Base-by-base conservation (phyloP, 441 rosid species). In the Monsonia emarginata region DNA sequence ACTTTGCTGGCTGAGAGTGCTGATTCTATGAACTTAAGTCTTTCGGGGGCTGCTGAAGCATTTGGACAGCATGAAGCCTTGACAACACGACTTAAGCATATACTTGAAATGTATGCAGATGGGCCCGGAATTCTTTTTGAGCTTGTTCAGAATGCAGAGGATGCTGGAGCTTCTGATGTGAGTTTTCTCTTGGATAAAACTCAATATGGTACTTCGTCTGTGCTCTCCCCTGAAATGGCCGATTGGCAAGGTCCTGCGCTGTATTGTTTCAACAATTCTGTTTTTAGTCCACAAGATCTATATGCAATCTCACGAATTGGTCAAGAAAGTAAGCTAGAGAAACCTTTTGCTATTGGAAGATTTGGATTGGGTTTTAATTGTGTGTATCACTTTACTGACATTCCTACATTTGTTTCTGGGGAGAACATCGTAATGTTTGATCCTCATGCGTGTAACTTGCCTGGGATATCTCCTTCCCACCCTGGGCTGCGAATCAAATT, bases 201-300 rank as follows among this genome's bases (percentile, higher is more conserved):
- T 71, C 97, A 94, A 50, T 94, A 91, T 77, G 99, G 97, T 69
- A 85, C 91, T 69, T 94, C 99, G 75, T 94, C 99, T 61, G 86
- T 94, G 79, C 97, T 94, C 64, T 94, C 97, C 74, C 99, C 99
- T 65, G 96, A 89, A 79, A 94, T 94, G 99, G 97, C 88, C 21
- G 96, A 94, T 70, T 94, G 96, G 99, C 99, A 94, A 79, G 99
- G 99, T 73, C 96, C 99, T 78, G 99, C 99, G 19, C 76, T 94
- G 66, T 94, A 89, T 80, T 91, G 99, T 82, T 94, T 84, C 83
- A 94, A 91, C 84, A 84, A 94, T 75, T 89, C 99, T 40, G 88
- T 94, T 76, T 94, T 94, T 78, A 94, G 89, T 72, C 82, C 94
- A 64, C 96, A 94, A 78, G 99, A 94, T 85, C 89, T 94, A 74